These are phyloP conservation scores for Adansonia rubrostipa DNA, from an alignment of 441 rosid genomes.

Conservation along the genomic window DNA sequence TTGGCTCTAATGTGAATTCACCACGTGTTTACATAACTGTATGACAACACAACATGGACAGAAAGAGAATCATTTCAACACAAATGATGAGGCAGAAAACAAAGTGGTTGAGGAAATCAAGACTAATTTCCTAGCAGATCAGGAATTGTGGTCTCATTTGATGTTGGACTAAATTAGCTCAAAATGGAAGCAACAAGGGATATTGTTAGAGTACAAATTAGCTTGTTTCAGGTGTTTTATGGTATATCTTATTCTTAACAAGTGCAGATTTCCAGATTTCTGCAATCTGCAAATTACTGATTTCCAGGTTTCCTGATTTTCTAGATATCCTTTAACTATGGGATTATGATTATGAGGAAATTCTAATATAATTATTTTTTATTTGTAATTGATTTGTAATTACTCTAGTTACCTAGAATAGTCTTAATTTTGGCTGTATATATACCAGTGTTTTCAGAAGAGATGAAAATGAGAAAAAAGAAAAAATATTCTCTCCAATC, in stretches of 20 bases:
- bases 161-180: background rate
- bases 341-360: too few species aligned
- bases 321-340: too few species aligned
- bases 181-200: background rate
- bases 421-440: too few species aligned
- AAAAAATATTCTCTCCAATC: too few species aligned
- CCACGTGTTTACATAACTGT: background rate
- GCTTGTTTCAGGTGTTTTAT: background rate
- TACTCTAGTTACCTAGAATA: too few species aligned
- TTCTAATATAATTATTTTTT: too few species aligned
- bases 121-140: background rate
- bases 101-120: background rate
- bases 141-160: background rate
- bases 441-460: too few species aligned
- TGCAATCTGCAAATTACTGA: too few species aligned
- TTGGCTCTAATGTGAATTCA: background rate
- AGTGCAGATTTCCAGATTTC: background rate
- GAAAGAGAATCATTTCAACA: background rate
- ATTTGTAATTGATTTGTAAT: too few species aligned
- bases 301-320: too few species aligned
- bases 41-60: constrained; percentile 1
- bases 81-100: constrained; percentile 1
- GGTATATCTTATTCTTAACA: background rate
- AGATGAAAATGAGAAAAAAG: too few species aligned
- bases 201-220: background rate